Percentiles rank a stretch among this genome's conserved stretches.
These are phyloP conservation scores for Stemphylium vesicarium DNA, from an alignment of 2,329 filamentous ascomycete genomes.

Conservation along the genomic window DNA sequence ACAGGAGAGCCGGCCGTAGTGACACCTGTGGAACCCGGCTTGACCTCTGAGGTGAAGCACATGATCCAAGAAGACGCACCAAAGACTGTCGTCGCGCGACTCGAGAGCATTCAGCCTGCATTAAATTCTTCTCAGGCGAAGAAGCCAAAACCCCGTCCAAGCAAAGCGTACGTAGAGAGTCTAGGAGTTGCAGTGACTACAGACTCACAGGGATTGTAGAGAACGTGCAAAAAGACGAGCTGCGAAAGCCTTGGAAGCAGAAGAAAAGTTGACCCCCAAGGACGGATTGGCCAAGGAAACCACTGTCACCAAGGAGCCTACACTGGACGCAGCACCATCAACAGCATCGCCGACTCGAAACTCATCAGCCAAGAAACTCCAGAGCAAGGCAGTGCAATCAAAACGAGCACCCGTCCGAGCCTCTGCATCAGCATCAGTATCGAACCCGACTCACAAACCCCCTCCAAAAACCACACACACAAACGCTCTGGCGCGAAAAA, in stretches of 20 bases:
- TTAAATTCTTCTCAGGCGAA: neutral
- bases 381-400: neutral
- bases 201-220: neutral
- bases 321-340: neutral
- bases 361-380: neutral
- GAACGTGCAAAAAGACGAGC: neutral
- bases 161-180: neutral
- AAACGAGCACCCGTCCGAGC: neutral
- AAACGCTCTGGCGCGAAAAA: slow-evolving; percentile 10
- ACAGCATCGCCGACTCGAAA: neutral
- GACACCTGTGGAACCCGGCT: neutral
- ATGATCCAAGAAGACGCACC: neutral
- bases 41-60: neutral
- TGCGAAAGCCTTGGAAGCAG: neutral
- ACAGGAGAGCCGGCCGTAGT: neutral
- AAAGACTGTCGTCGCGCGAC: neutral
- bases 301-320: neutral
- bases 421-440: neutral
- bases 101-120: neutral
- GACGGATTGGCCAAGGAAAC: neutral
- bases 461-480: neutral
- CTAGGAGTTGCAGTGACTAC: neutral
- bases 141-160: neutral
- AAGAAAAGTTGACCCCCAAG: neutral
- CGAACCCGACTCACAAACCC: neutral